These are phyloP conservation scores for Puccinia triticina DNA, from an alignment of 1,284 basidiomycete species.

Conservation along the genomic window DNA sequence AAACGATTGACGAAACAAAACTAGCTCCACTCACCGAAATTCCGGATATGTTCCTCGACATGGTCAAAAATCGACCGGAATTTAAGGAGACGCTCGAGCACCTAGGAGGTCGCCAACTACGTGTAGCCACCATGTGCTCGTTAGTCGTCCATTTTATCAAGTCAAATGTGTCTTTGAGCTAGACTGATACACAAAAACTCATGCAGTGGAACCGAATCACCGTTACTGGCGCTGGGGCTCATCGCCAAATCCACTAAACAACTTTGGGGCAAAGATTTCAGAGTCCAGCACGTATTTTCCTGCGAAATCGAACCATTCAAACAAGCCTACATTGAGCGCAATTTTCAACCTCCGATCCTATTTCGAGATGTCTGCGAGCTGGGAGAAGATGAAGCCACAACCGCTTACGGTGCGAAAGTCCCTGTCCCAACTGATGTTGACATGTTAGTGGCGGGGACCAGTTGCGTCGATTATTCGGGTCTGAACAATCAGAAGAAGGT, in stretches of 20 bases:
- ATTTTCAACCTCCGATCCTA: constrained; percentile 82
- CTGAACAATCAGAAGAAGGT: constrained; percentile 90
- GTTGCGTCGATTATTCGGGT: constrained; percentile 94
- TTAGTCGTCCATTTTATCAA: constrained; percentile 54
- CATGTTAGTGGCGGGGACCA: constrained; percentile 78
- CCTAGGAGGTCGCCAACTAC: constrained; percentile 78
- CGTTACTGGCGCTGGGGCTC: constrained; percentile 82
- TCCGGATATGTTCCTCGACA: constrained; percentile 80
- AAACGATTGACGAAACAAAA: constrained; percentile 57
- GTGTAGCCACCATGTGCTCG: constrained; percentile 91
- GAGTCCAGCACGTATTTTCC: constrained; percentile 89
- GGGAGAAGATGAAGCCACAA: constrained; percentile 66
- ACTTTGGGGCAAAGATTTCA: constrained; percentile 70
- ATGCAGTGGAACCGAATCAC: constrained; percentile 85
- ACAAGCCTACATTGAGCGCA: constrained; percentile 95
- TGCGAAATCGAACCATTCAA: constrained; percentile 98
- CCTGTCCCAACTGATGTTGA: constrained; percentile 88
- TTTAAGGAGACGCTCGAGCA: constrained; percentile 67
- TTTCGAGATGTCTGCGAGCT: constrained; percentile 94
- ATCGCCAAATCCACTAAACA: constrained; percentile 74
- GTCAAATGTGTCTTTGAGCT: not conserved
- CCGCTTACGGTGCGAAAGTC: constrained; percentile 84
- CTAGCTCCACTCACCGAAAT: constrained; percentile 80
- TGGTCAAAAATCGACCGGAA: constrained; percentile 72
- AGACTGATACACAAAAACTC: constrained; percentile 6